Base-by-base conservation (phyloP, 306 rosid species). In the Ziziphus jujuba region DNA sequence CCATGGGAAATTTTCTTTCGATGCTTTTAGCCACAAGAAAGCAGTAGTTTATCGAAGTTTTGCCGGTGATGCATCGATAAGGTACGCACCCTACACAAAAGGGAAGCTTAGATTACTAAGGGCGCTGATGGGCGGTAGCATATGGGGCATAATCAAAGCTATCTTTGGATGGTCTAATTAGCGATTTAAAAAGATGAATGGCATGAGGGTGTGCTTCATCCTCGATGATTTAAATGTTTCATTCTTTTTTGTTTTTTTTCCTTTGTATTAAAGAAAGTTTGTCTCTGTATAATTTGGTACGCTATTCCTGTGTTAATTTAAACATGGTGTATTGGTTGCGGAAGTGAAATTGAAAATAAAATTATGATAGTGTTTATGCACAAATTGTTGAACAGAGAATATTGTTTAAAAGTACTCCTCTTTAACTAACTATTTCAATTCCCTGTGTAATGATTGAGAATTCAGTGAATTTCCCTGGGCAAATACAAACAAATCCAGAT, bases 1-100 rank as follows among this genome's bases (percentile, higher is more conserved):
- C 80, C 99, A 95, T 63, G 99, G 99, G 53, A 95, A 95, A 71
- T 95, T 90, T 78, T 91, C 99, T 8, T 95, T 95, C 56, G 99
- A 95, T 61, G 88, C 95, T 35, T 91, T 95, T 66, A 90, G 88
- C 82, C 99, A 95, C 76, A 90, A 95, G 81, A 95, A 95, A 71
- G 96, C 88, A 25, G 97, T 95, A 70, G 67, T 95, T 11, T 95
- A 91, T 76, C 97, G 97, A 13, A 72, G 91, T 45, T 95, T 90
- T 33, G 9, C 50, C 0, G 97, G 88, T 5, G 99, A 95, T 70
- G 92, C 87, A 9, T 0, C 99, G 1, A 35, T 95, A 72, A 82
- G 99, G 73, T 95, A 95, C 75, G 95, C 99, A 20, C 99, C 99
- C 0, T 95, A 90, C 88, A 87, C 97, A 2, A 57, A 60, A 1